Base-by-base conservation (phyloP, 1,284 basidiomycete species). In the Bondarzewia mesenterica region DNA sequence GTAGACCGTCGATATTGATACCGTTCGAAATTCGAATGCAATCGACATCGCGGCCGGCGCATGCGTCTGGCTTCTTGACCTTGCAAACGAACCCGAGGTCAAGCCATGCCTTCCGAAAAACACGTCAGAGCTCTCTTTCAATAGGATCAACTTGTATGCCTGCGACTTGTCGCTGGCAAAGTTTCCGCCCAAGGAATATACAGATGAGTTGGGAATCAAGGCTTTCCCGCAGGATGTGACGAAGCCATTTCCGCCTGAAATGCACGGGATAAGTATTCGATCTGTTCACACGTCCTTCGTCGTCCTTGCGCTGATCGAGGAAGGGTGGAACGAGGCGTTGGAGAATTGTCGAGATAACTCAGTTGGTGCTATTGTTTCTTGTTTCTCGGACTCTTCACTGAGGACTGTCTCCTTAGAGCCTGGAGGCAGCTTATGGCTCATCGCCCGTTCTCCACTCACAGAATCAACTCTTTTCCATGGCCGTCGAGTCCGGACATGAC, bases 221-320 rank as follows among this genome's bases (percentile, higher is more conserved):
- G 43, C 48, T 5, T 54, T 54, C 42, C 42, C 52, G 44, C 50
- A 50, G 18, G 53, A 54, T 32, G 43, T 46, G 21, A 52, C 53
- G 5, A 42, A 40, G 46, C 50, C 50, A 14, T 52, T 54, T 42
- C 51, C 43, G 10, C 22, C 21, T 3, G 46, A 46, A 20, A 18
- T 50, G 35, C 43, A 36, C 14, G 48, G 27, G 21, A 52, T 44
- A 26, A 52, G 46, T 36, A 50, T 52, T 43, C n/a, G n/a, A n/a
- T 16, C 50, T 8, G 37, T 52, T 3, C 50, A 52, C 18, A 44
- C 50, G 22, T 46, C 40, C 25, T 36, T 50, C 27, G 16, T 54
- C 5, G 42, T 49, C 21, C 25, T 45, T 23, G 48, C 50, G 4
- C 21, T 52, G 41, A 52, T 46, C 2, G 23, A 48, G 38, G 38